These are phyloP conservation scores for Trichoderma asperelloides DNA, from an alignment of 495 filamentous ascomycete species.

Conservation along the genomic window DNA sequence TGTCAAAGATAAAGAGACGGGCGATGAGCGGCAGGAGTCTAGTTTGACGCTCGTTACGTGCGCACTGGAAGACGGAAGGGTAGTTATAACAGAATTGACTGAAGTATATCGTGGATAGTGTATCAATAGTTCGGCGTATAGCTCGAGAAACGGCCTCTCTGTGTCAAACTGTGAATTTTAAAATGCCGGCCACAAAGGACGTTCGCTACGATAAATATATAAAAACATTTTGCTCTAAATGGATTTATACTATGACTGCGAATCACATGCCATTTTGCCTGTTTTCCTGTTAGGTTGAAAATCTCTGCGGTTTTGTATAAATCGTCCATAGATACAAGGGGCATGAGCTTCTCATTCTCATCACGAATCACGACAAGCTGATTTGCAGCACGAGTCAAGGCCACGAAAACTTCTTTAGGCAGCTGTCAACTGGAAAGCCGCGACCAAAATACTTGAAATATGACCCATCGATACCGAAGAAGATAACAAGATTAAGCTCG, in stretches of 20 bases:
- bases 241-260: no score
- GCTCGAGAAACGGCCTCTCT: no score
- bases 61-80: background rate
- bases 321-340: conserved; percentile 8
- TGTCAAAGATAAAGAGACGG: background rate
- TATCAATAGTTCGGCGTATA: no score
- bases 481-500: conserved; percentile 12
- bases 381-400: conserved; percentile 9
- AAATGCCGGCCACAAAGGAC: no score
- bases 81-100: background rate
- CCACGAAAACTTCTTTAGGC: conserved; percentile 11
- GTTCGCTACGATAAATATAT: no score
- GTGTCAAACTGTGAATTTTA: no score
- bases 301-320: conserved; percentile 9
- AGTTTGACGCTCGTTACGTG: background rate
- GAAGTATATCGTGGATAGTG: background rate
- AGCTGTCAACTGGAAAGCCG: conserved; percentile 8
- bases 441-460: conserved; percentile 8
- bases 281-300: conserved; percentile 4
- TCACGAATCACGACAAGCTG: conserved; percentile 10
- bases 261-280: conserved; percentile 1
- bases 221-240: no score
- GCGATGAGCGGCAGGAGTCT: background rate
- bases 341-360: conserved; percentile 7
- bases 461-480: conserved; percentile 10